Conservation (phyloP, 805 yeast genomes). For the Saccharomycopsis capsularis region DNA sequence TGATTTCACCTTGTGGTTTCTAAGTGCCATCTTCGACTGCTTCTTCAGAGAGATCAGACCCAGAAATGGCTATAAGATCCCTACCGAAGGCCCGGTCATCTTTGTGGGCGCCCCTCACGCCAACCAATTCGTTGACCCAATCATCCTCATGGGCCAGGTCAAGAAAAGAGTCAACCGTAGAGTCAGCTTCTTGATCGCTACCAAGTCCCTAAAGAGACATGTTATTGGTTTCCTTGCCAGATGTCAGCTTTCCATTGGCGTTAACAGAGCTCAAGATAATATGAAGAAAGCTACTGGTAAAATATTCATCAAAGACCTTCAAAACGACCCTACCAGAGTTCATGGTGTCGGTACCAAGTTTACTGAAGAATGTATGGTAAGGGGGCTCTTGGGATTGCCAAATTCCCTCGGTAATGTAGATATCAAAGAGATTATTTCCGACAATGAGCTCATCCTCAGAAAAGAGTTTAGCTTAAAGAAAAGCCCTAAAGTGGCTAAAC, state of each 20-base stretch:
- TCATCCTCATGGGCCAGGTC: slow-evolving; percentile 77
- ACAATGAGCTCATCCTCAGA: slow-evolving; percentile 57
- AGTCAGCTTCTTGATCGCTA: slow-evolving; percentile 80
- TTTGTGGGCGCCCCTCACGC: slow-evolving; percentile 98
- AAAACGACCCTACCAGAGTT: slow-evolving; percentile 44
- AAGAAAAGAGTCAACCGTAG: slow-evolving; percentile 59
- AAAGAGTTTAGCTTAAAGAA: slow-evolving; percentile 59
- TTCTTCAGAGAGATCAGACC: slow-evolving; percentile 87
- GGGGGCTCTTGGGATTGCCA: slow-evolving; percentile 72
- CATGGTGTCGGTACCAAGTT: slow-evolving; percentile 63
- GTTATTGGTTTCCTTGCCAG: slow-evolving; percentile 74
- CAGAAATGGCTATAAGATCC: slow-evolving; percentile 74
- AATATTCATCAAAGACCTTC: slow-evolving; percentile 45
- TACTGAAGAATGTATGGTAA: slow-evolving; percentile 49
- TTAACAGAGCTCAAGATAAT: slow-evolving; percentile 85
- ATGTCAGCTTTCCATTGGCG: slow-evolving; percentile 80
- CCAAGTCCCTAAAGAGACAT: slow-evolving; percentile 54
- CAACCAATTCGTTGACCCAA: slow-evolving; percentile 76
- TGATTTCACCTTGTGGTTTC: slow-evolving; percentile 46
- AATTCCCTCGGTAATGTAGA: slow-evolving; percentile 71
- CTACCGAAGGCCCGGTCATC: slow-evolving; percentile 35
- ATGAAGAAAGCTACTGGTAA: slow-evolving; percentile 60
- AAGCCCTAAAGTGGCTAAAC: slow-evolving; percentile 34
- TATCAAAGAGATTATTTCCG: slow-evolving; percentile 58
- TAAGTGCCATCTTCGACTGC: slow-evolving; percentile 44